A percentile compares a stretch with the other conserved stretches of the same genome.
Conservation (phyloP, 208 protist species). For the Porcisia hertigi region DNA sequence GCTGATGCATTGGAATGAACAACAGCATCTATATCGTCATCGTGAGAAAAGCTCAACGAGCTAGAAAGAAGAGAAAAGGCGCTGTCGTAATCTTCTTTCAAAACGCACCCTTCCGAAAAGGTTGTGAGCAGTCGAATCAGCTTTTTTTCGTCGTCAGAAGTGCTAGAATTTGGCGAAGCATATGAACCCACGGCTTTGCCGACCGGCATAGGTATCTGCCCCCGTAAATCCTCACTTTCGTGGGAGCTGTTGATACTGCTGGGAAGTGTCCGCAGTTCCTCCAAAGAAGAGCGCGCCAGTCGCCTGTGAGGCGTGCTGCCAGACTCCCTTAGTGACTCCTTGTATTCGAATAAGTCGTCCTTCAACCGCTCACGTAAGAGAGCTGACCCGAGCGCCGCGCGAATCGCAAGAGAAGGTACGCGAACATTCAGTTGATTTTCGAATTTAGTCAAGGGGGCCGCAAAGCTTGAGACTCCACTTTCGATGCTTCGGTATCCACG, state of each 20-base stretch:
- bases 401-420: conserved; percentile 60
- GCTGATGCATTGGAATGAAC: conserved; percentile 73
- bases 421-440: conserved; percentile 59
- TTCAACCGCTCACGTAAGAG: conserved; percentile 54
- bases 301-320: conserved; percentile 85
- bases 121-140: conserved; percentile 81
- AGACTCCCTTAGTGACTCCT: conserved; percentile 31
- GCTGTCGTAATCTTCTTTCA: conserved; percentile 48
- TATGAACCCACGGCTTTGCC: conserved; percentile 46
- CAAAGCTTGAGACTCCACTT: conserved; percentile 34
- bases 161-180: conserved; percentile 47
- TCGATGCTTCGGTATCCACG: conserved; percentile 51
- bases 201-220: conserved; percentile 26
- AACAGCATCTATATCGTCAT: conserved; percentile 44
- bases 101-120: conserved; percentile 68
- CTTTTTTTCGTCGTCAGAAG: conserved; percentile 67
- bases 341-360: conserved; percentile 84
- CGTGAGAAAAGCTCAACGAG: conserved; percentile 75
- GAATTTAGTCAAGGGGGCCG: conserved; percentile 47
- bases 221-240: neutral
- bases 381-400: conserved; percentile 42
- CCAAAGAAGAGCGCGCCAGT: conserved; percentile 44
- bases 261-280: conserved; percentile 26
- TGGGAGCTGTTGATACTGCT: neutral
- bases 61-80: conserved; percentile 50